Conservation (phyloP, 257 asterid genomes). For the Lithospermum erythrorhizon region DNA sequence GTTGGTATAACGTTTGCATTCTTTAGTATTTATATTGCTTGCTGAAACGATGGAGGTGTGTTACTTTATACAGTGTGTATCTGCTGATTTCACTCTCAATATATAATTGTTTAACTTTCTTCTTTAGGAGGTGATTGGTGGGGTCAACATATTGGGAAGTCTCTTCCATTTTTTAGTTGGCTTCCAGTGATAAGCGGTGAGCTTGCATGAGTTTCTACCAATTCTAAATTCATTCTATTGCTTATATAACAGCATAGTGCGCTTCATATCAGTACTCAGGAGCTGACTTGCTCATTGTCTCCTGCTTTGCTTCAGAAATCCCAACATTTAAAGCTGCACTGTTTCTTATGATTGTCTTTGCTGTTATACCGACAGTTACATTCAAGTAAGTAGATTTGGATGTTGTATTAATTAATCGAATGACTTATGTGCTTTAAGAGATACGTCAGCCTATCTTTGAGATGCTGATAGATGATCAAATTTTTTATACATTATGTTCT, state of each 20-base stretch:
- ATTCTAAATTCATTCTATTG: not conserved
- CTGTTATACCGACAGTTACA: conserved; percentile 71
- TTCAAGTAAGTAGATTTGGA: conserved; percentile 54
- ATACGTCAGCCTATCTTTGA: not conserved
- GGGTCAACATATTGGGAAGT: conserved; percentile 66
- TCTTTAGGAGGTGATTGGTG: conserved; percentile 93
- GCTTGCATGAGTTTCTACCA: conserved; percentile 12
- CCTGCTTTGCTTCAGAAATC: conserved; percentile 39
- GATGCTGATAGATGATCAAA: not conserved
- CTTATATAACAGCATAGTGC: not conserved
- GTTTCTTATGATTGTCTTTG: conserved; percentile 60
- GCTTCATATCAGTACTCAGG: not conserved
- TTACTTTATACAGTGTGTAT: not conserved
- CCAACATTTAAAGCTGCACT: conserved; percentile 49
- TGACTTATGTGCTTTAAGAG: not conserved
- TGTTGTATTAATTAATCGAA: not conserved
- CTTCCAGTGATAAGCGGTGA: conserved; percentile 69
- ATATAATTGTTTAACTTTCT: conserved; percentile 12
- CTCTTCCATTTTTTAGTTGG: conserved; percentile 70
- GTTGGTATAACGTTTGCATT: conserved; percentile 39
- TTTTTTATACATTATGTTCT: not conserved
- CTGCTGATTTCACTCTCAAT: not conserved
- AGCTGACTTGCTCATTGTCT: conserved; percentile 9
- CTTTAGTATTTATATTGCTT: conserved; percentile 1
- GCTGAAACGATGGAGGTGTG: not conserved